Evolutionary conservation across 495 filamentous ascomycete genomes (phyloP).

Genomic region (Neurospora sp.): DNA sequence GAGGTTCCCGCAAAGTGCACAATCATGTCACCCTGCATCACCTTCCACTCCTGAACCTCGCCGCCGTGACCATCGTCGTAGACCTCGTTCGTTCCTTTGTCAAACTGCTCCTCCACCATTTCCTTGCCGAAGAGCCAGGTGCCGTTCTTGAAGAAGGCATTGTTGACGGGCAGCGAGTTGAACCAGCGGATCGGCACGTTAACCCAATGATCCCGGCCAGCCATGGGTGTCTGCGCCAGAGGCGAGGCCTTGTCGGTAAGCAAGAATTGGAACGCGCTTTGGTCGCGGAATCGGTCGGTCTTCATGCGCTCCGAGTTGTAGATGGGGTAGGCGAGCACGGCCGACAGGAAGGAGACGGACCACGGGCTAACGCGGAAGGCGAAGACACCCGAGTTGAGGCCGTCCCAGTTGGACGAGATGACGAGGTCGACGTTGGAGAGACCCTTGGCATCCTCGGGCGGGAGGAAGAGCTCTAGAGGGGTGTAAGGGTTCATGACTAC

Average conservation of each 20-base stretch:
- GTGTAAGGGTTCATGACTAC: conserved; percentile 42
- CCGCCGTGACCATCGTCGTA: conserved; percentile 13
- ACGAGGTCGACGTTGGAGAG: conserved; percentile 37
- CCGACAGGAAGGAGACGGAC: conserved; percentile 38
- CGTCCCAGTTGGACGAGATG: conserved; percentile 42
- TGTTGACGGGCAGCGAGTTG: conserved; percentile 22
- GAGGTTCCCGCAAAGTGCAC: conserved; percentile 17
- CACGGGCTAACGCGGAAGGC: conserved; percentile 38
- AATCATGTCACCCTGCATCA: conserved; percentile 19
- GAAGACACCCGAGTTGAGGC: conserved; percentile 48
- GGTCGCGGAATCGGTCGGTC: conserved; percentile 21
- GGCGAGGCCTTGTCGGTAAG: conserved; percentile 10
- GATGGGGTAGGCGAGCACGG: conserved; percentile 33
- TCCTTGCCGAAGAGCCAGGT: conserved; percentile 17
- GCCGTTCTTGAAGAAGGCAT: conserved; percentile 16
- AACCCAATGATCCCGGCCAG: conserved; percentile 14
- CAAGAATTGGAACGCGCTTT: conserved; percentile 20
- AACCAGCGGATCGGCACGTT: conserved; percentile 22
- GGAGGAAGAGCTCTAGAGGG: conserved; percentile 42
- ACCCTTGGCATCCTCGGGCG: conserved; percentile 23
- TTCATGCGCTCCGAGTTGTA: conserved; percentile 29
- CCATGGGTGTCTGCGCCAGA: conserved; percentile 10
- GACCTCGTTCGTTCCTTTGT: conserved; percentile 14
- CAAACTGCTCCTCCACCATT: conserved; percentile 13
- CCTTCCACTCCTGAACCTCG: conserved; percentile 15